Conservation (phyloP, 1,139 yeast species). For the Blastobotrys buckinghamii region DNA sequence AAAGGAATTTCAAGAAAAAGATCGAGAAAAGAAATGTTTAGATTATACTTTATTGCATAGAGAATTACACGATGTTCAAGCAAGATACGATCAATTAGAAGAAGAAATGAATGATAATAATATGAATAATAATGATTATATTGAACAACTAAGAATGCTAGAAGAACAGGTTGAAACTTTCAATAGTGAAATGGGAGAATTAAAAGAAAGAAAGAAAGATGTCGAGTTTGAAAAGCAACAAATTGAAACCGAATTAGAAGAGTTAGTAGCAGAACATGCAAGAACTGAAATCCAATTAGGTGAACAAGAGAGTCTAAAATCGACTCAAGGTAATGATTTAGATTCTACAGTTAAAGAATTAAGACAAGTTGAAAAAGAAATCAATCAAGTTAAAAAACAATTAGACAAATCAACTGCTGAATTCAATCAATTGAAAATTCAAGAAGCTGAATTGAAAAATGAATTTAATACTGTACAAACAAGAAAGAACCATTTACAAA, state of each 20-base stretch:
- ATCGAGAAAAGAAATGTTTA: conserved; percentile 59
- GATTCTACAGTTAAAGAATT: conserved; percentile 33
- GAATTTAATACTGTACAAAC: conserved; percentile 43
- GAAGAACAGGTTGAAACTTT: conserved; percentile 45
- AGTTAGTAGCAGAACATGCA: conserved; percentile 31
- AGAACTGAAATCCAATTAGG: conserved; percentile 31
- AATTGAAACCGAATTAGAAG: conserved; percentile 43
- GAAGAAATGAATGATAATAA: conserved; percentile 35
- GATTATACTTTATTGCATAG: conserved; percentile 77
- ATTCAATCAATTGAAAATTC: conserved; percentile 32
- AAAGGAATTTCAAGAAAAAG: conserved; percentile 60
- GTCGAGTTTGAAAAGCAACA: conserved; percentile 42
- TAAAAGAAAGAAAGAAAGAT: conserved; percentile 36
- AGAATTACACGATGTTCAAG: conserved; percentile 58
- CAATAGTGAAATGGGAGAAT: conserved; percentile 42
- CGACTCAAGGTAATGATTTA: conserved; percentile 4
- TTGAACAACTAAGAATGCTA: conserved; percentile 37
- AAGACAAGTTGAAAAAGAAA: conserved; percentile 33
- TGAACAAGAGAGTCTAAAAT: conserved; percentile 23
- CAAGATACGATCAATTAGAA: conserved; percentile 58
- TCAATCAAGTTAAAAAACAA: conserved; percentile 13
- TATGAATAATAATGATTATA: conserved; percentile 10
- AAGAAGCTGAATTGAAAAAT: conserved; percentile 41
- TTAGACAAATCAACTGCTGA: conserved; percentile 16
- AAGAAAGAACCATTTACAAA: conserved; percentile 56